Percentiles rank a stretch among this genome's conserved stretches.
Evolutionary conservation across 176 grass and related monocot species (phyloP).

Genomic region (Rhipidocladum racemiflorum): DNA sequence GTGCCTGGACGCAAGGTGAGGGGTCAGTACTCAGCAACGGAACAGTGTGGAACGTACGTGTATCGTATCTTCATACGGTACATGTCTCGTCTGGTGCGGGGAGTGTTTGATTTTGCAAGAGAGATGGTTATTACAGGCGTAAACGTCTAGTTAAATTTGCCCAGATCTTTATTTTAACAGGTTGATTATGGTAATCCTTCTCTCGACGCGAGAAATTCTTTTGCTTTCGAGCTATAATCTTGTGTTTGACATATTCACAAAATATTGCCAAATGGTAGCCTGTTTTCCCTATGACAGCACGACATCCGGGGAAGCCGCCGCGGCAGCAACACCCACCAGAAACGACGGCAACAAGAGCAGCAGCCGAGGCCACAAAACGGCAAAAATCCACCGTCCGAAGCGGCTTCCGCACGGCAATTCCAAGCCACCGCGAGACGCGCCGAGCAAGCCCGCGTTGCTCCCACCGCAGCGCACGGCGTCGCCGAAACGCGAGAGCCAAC

Average conservation of each 20-base stretch:
- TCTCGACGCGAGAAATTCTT: background rate
- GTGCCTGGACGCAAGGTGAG: constrained; percentile 1
- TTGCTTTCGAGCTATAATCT: background rate
- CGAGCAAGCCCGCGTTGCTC: background rate
- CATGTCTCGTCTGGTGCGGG: too few relatives aligned
- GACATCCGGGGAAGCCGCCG: background rate
- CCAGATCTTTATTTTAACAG: background rate
- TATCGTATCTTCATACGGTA: too few relatives aligned
- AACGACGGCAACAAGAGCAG: background rate
- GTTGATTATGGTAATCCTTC: background rate
- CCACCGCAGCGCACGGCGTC: background rate
- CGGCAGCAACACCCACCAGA: background rate
- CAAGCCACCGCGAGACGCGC: background rate
- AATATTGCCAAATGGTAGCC: background rate
- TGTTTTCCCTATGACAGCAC: background rate
- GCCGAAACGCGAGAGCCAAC: background rate
- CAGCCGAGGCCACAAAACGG: background rate
- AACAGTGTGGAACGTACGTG: too few relatives aligned
- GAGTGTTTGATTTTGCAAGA: too few relatives aligned
- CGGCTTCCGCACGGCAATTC: background rate
- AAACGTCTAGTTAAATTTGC: background rate
- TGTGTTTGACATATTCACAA: too few relatives aligned
- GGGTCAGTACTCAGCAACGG: background rate
- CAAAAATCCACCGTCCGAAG: too few relatives aligned
- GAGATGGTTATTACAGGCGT: too few relatives aligned